A percentile compares a stretch with the other conserved stretches of the same genome.
Conservation (phyloP, 768 basidiomycete genomes). For the Tylopilus plumbeoviolaceoides region DNA sequence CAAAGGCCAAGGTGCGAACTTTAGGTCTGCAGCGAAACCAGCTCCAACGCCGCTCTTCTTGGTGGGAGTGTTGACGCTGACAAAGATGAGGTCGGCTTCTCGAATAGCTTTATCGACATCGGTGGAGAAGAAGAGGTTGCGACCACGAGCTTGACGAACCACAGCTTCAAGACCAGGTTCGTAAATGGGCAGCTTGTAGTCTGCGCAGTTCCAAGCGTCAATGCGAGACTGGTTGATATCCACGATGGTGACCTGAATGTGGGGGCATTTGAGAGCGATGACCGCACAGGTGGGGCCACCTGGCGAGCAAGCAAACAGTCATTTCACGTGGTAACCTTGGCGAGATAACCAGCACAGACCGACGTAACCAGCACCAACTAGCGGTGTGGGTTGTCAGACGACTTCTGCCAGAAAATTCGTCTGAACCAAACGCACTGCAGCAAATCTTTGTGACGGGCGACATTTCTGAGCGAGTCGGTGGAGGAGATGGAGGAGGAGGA, state of each 20-base stretch:
- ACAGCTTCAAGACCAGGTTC: constrained; percentile 95
- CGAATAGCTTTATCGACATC: constrained; percentile 89
- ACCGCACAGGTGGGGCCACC: constrained; percentile 96
- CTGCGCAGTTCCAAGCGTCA: constrained; percentile 92
- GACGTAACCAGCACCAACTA: constrained; percentile 91
- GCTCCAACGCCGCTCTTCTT: constrained; percentile 98
- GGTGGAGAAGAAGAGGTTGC: constrained; percentile 96
- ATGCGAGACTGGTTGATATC: constrained; percentile 94
- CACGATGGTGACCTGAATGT: constrained; percentile 94
- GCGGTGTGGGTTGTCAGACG: constrained; percentile 7
- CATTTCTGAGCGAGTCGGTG: constrained; percentile 11
- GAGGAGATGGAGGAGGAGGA: neutral
- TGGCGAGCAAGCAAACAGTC: constrained; percentile 30
- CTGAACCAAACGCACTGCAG: constrained; percentile 61
- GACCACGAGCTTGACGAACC: constrained; percentile 81
- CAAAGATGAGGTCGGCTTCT: constrained; percentile 97
- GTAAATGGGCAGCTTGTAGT: constrained; percentile 90
- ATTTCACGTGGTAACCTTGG: constrained; percentile 4
- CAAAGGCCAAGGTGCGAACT: constrained; percentile 50
- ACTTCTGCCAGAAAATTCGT: neutral
- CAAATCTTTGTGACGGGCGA: constrained; percentile 75
- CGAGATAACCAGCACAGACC: constrained; percentile 45
- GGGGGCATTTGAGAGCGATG: constrained; percentile 88
- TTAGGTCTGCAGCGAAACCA: constrained; percentile 97
- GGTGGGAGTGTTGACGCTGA: constrained; percentile 97